Base-by-base conservation (phyloP, 202 grass and related monocot genomes). In the Sporobolus alterniflorus region DNA sequence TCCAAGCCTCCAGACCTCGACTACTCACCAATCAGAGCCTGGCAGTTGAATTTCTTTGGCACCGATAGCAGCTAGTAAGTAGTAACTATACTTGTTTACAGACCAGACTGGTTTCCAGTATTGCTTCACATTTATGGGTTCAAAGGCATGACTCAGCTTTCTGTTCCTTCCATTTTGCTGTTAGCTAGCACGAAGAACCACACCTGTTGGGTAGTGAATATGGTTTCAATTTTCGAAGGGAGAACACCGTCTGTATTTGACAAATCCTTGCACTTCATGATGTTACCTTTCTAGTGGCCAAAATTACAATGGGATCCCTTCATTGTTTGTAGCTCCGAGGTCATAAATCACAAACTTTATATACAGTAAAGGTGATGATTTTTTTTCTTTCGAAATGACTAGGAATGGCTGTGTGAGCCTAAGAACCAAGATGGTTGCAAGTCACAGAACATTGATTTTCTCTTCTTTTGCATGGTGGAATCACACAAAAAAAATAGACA, bases 351-450 rank as follows among this genome's bases (percentile, higher is more conserved):
- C 24, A 56, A 56, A 59, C 26, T 69, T 75, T 31, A 17, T 24
- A 22, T 48, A 48, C 25, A 64, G 34, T 12, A 22, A 72, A 24
- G 20, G 13, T 25, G 10, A 33, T 62, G 8, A 31, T 71, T 79
- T 72, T 46, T 17, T 71, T 79, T 79, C n/a, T n/a, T n/a, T n/a
- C n/a, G 22, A 44, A 32, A 44, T 82, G 52, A 14, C 63, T 46
- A 86, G 25, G 34, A 48, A 56, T 63, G 1, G 26, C 33, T 80
- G 1, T 78, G 80, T 33, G 26, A 84, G 21, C 7, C 0, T 43
- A 46, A 51, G 14, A 72, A 44, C 28, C 78, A 3, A n/a, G 11
- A 75, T 55, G 62, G 29, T 48, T 6, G 31, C 0, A 50, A 55
- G 55, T 33, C 15, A 26, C 20, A n/a, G 43, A 79, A 15, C 61